Evolutionary conservation across 306 rosid genomes (phyloP).

Genomic region (Canavalia gladiata): DNA sequence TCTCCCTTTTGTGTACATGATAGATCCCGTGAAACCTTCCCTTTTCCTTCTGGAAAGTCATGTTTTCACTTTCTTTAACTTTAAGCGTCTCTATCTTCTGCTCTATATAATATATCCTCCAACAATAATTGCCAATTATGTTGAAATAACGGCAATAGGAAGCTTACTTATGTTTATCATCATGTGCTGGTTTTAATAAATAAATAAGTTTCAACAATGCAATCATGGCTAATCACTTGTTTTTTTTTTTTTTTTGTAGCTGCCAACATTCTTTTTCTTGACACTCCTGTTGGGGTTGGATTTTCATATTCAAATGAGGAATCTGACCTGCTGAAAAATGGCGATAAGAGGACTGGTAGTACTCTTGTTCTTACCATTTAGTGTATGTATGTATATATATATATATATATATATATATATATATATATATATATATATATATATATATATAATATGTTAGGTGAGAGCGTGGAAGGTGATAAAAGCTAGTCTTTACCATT

Average conservation of each 20-base stretch:
- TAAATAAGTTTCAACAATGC: not conserved
- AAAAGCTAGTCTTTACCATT: not conserved
- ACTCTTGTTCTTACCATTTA: not conserved
- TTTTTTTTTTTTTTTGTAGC: constrained; percentile 58
- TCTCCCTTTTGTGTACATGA: not conserved
- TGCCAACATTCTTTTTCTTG: constrained; percentile 87
- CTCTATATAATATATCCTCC: too few relatives aligned
- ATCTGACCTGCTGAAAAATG: constrained; percentile 70
- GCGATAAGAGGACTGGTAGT: constrained; percentile 84
- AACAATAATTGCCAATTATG: not conserved
- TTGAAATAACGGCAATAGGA: constrained; percentile 22
- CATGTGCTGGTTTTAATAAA: constrained; percentile 9
- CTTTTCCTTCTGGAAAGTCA: too few relatives aligned
- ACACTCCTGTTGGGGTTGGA: constrained; percentile 95
- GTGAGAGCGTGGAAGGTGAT: not conserved
- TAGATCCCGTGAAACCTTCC: too few relatives aligned
- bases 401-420: too few relatives aligned
- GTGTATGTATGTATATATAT: too few relatives aligned
- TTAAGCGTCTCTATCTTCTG: too few relatives aligned
- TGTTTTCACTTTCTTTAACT: too few relatives aligned
- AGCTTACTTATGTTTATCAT: constrained; percentile 17
- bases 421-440: too few relatives aligned
- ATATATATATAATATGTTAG: not conserved
- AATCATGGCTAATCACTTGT: constrained; percentile 37
- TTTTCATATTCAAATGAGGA: constrained; percentile 88